Evolutionary conservation across 805 yeast species (phyloP), one percentile per base, ranked within the genome.

Genomic region (Ogataea trehaloabstinens): DNA sequence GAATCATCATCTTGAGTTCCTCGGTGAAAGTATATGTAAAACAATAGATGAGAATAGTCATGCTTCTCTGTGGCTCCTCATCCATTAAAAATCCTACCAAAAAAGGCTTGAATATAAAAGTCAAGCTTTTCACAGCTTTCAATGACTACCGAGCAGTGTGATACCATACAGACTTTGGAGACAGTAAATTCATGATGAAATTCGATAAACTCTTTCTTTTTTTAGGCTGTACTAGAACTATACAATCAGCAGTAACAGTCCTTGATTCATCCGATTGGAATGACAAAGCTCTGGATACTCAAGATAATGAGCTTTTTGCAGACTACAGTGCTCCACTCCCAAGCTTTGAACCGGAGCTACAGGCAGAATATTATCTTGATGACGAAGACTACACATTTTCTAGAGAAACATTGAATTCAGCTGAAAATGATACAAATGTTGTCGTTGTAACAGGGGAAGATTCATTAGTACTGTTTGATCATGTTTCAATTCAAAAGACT

Each of bases 401-500:
- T n/a, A 30, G 22, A 19, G 34, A 16, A 22, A 35, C 34, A 10
- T 15, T 35, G 5, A 28, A 28, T n/a, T 19, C 19, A 11, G n/a
- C 20, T 15, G 33, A 19, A 6, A 35, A 35, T 21, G 38, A 35
- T 19, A 35, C 38, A 5, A 35, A 28, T 21, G 38, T 35, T 12
- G 21, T 35, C n/a, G 12, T 35, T 8, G 28, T 28, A 5, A 22
- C 16, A 7, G 38, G 19, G 24, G 27, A 19, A 11, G 24, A 28
- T 12, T 11, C 30, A 8, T 27, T 11, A 8, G 38, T 28, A 8
- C 13, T 29, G 13, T 21, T 35, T 19, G 25, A 35, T 5, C 34
- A 35, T 22, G 38, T 35, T 8, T 6, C 4, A 6, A 13, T 35
- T 11, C n/a, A 6, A 17, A 35, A 35, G 19, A 5, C 7, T 11